Base-by-base conservation (phyloP, 2,329 filamentous ascomycete genomes). In the Penicillium sp. region DNA sequence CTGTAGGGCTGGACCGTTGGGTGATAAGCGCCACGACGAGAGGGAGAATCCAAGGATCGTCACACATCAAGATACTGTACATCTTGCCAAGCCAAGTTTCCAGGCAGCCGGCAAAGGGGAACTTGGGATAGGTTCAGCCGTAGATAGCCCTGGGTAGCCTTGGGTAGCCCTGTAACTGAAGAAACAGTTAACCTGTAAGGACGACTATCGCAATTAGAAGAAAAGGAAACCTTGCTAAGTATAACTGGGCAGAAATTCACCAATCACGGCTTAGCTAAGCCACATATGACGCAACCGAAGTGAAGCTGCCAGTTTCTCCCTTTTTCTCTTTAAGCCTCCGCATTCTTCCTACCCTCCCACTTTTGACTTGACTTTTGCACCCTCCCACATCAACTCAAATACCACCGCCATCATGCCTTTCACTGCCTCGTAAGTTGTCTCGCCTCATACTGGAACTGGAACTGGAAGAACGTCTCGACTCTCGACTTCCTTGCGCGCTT, bases 221-320 rank as follows among this genome's bases (percentile, higher is more conserved):
- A 24, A 23, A 26, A 9, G 27, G 13, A 26, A 23, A n/a, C 39
- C 16, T 7, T 32, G 39, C 11, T 14, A n/a, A 16, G 9, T 20
- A 20, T 20, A 4, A 4, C 9, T 23, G 18, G 23, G 34, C 34
- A 36, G 1, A 7, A 4, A 3, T 16, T 1, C 29, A 32, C 34
- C 34, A 36, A 36, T 36, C 9, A 36, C 1, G 11, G 14, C 6
- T 4, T 13, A 20, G 23, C 36, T 35, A 31, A 44, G 52, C 52
- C 52, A 55, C 52, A 50, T 6, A 67, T 68, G 42, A 66, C 63
- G 42, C 74, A 71, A 59, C 51, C 22, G 44, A 80, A 80, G 60
- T 81, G 77, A 18, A 32, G 79, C 60, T 2, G 71, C 72, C 72
- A 27, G 73, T 77, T 3, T 76, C 38, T 72, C 77, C 2, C 65